Base-by-base conservation (phyloP, 257 asterid genomes). In the Nicotiana tomentosiformis region DNA sequence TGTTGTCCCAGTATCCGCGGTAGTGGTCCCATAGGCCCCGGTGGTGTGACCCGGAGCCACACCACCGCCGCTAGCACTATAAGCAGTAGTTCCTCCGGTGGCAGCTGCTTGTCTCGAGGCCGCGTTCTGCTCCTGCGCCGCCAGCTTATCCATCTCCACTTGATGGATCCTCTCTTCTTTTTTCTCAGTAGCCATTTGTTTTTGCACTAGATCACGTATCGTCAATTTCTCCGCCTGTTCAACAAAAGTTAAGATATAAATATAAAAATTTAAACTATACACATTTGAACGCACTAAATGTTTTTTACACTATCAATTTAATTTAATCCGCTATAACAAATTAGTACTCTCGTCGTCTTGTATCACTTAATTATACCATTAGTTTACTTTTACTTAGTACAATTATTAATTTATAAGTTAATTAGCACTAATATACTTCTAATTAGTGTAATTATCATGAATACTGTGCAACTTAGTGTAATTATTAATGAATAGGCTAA, bases 81-180 rank as follows among this genome's bases (percentile, higher is more conserved):
- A 81, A 18, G 81, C 58, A 7, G 81, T 33, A 8, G 82, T 23
- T n/a, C 51, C 60, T 11, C 68, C 78, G 17, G 80, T 57, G 20
- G 61, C 74, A 15, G 57, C 33, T 12, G 68, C 85, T 10, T 58
- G 58, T 60, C 51, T 86, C 0, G 88, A 77, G 53, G 89, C 87
- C 0, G 86, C 87, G 67, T 85, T 83, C 33, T 81, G 83, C 26
- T 83, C 77, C 5, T 78, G 58, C 0, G 82, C 60, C 0, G 39
- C 83, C 10, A 77, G 82, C 66, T 88, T 88, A 35, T 86, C 74
- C 78, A 51, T 61, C 83, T 88, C 91, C 3, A 90, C 90, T 60
- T 82, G 81, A 1, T 23, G 57, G 12, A 66, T 39, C 46, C 77
- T 83, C 9, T 81, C 84, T 2, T 85, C 87, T 56, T 85, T 89